Evolutionary conservation across 768 basidiomycete species (phyloP).

Genomic region (Trametopsis cervina): DNA sequence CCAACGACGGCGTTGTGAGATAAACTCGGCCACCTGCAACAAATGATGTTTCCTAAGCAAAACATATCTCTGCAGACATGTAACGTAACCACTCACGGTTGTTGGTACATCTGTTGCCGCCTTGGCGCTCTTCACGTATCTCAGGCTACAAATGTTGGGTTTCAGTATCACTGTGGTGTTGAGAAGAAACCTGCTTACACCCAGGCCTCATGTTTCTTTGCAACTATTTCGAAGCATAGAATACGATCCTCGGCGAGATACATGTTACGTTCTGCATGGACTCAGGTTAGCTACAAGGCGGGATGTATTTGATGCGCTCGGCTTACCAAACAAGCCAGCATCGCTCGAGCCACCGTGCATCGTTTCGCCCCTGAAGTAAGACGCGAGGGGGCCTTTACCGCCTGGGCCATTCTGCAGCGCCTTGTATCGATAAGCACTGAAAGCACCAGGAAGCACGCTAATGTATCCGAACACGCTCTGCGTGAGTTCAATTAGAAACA

Average conservation of each 20-base stretch:
- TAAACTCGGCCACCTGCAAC: slow-evolving; percentile 77
- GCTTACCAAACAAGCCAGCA: slow-evolving; percentile 60
- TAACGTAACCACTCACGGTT: slow-evolving; percentile 36
- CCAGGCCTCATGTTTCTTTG: slow-evolving; percentile 82
- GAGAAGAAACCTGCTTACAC: slow-evolving; percentile 36
- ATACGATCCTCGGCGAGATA: slow-evolving; percentile 90
- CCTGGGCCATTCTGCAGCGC: slow-evolving; percentile 82
- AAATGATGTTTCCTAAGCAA: not conserved
- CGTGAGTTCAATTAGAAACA: not conserved
- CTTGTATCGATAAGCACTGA: slow-evolving; percentile 87
- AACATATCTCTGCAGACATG: too few relatives aligned
- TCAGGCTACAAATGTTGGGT: slow-evolving; percentile 38
- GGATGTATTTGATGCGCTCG: not conserved
- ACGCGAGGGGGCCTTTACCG: slow-evolving; percentile 84
- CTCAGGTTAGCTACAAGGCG: not conserved
- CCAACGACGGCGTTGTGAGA: slow-evolving; percentile 89
- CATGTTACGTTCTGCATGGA: slow-evolving; percentile 73
- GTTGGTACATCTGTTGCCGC: slow-evolving; percentile 96
- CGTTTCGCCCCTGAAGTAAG: slow-evolving; percentile 90
- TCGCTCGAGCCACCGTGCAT: slow-evolving; percentile 60
- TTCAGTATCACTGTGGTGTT: not conserved
- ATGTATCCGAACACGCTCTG: slow-evolving; percentile 83
- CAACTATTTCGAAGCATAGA: slow-evolving; percentile 89
- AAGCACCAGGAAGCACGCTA: slow-evolving; percentile 85
- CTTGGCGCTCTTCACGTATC: slow-evolving; percentile 91